Percentiles rank a stretch among this genome's conserved stretches.
Conservation (phyloP, 1,139 yeast genomes). For the Candida albicans region DNA sequence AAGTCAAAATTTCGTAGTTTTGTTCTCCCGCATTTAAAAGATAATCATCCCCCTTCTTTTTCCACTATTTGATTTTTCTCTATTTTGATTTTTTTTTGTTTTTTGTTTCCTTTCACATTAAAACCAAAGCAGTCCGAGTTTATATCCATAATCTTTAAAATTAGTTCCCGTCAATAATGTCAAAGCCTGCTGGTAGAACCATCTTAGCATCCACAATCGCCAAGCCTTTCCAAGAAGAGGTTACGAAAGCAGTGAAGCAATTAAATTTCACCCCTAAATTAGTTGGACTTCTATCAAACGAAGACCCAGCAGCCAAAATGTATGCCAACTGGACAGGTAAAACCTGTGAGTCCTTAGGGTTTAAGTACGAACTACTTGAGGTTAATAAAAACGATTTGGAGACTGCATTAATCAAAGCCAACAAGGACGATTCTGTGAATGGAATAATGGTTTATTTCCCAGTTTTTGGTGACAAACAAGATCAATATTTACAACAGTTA, state of each 20-base stretch:
- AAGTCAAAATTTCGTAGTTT: no score
- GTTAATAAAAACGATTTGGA: constrained; percentile 83
- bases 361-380: constrained; percentile 72
- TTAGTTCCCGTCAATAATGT: background rate
- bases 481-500: constrained; percentile 90
- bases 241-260: constrained; percentile 54
- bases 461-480: constrained; percentile 92
- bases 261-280: constrained; percentile 64
- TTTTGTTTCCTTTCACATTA: background rate
- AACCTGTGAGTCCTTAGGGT: constrained; percentile 84
- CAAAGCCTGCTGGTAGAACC: constrained; percentile 66
- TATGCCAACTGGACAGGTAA: constrained; percentile 96
- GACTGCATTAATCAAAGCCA: constrained; percentile 78
- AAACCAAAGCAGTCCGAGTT: background rate
- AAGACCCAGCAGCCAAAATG: constrained; percentile 92
- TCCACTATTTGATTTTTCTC: no score
- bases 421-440: constrained; percentile 69
- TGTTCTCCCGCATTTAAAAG: no score
- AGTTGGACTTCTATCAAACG: constrained; percentile 89
- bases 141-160: background rate
- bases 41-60: no score
- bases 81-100: background rate
- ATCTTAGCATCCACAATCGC: constrained; percentile 87
- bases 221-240: constrained; percentile 74
- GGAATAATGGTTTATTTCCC: constrained; percentile 99